phyloP scores from a whole-genome alignment of 768 basidiomycete species.

The Macrocybe gigantea region DNA sequence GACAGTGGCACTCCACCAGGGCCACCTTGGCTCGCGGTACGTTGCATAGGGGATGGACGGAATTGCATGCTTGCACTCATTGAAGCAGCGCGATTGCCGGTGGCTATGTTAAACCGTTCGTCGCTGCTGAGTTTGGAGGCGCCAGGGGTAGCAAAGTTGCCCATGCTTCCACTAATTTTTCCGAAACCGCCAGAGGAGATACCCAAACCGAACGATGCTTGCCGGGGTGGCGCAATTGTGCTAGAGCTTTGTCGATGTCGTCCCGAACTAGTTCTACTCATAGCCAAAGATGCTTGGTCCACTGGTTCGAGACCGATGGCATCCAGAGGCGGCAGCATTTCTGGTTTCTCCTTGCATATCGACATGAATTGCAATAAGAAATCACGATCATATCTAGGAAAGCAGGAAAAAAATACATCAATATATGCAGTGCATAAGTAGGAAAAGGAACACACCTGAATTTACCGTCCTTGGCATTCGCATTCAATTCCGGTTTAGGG shows the following conservation, averaged over 20 bases:
- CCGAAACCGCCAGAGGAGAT: slow-evolving; percentile 36
- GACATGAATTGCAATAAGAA: slow-evolving; percentile 97
- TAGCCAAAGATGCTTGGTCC: slow-evolving; percentile 42
- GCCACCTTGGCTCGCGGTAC: slow-evolving; percentile 64
- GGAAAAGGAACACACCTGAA: slow-evolving; percentile 52
- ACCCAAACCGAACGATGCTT: slow-evolving; percentile 39
- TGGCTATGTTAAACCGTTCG: slow-evolving; percentile 54
- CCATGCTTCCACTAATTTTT: slow-evolving; percentile 50
- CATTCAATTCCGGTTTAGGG: slow-evolving; percentile 81
- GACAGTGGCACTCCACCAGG: slow-evolving; percentile 42
- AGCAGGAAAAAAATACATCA: neutral
- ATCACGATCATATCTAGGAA: slow-evolving; percentile 86
- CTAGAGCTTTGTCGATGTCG: slow-evolving; percentile 45
- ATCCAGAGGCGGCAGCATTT: slow-evolving; percentile 81
- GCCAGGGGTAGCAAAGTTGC: slow-evolving; percentile 52
- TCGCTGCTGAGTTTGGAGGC: slow-evolving; percentile 59
- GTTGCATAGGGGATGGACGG: slow-evolving; percentile 55
- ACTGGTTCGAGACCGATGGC: slow-evolving; percentile 86
- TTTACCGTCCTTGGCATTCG: slow-evolving; percentile 78
- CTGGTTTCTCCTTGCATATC: slow-evolving; percentile 93
- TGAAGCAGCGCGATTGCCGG: slow-evolving; percentile 46
- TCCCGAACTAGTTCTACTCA: slow-evolving; percentile 62
- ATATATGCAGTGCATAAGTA: neutral
- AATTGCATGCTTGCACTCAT: slow-evolving; percentile 48
- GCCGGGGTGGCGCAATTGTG: slow-evolving; percentile 39